Base-by-base conservation (phyloP, 2,329 filamentous ascomycete species). In the Venturia nashicola region DNA sequence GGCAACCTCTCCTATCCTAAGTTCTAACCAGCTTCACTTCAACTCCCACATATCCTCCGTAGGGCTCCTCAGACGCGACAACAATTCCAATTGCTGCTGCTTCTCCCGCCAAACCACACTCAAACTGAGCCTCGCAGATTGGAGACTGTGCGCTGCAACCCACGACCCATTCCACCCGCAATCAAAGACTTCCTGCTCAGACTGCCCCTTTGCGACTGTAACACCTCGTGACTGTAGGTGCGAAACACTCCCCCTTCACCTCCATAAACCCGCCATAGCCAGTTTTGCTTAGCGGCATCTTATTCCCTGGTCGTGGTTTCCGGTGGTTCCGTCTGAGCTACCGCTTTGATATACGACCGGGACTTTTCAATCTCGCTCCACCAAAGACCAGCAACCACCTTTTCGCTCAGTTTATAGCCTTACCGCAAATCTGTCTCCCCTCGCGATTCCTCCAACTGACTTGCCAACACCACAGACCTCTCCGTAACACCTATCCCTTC, bases 61-160 rank as follows among this genome's bases (percentile, higher is more conserved):
- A 55, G 48, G 48, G 48, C 51, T 57, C 32, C 51, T 27, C 51
- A 0, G 16, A 14, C 27, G 51, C 27, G 27, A 57, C 51, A 1
- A 55, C 23, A 57, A 57, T 57, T 57, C 32, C 51, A 57, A 36
- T 57, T 57, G 51, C 51, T 55, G 48, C 48, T 55, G 48, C 11
- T 34, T 34, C 8, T 16, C 2, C 14, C 11, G 11, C 51, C 32
- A 9, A 32, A 3, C 48, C 20, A 57, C 51, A 36, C 27, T 57
- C 51, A 57, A 57, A n/a, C 16, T 57, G 32, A 57, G 51, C 51
- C 51, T 36, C 27, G 32, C 32, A 57, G 32, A 36, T 18, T 57
- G 11, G 23, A 18, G 3, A 54, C 48, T 54, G 46, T 44, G 27
- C 48, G 48, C 48, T 23, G n/a, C 48, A 57, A 36, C 18, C 11